Percentiles rank a stretch among this genome's conserved stretches.
Conservation (phyloP, 306 rosid genomes). For the Biancaea sappan region DNA sequence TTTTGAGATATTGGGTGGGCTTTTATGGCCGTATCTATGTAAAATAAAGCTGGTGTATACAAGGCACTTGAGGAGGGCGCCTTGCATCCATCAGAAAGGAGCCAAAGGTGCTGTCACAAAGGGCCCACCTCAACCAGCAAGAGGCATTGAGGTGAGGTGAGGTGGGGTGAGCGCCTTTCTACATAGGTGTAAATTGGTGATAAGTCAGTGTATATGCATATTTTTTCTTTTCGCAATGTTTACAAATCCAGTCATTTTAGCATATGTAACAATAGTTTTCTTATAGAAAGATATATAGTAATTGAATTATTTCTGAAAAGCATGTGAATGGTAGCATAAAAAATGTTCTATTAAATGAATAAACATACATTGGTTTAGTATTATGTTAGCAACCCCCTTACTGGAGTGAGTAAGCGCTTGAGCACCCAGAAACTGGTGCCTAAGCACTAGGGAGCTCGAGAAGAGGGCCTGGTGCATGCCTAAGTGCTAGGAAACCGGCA, state of each 20-base stretch:
- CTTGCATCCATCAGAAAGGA: background rate
- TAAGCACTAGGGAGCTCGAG: too few species aligned
- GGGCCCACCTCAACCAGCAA: background rate
- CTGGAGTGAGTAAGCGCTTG: too few species aligned
- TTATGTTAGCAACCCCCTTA: too few species aligned
- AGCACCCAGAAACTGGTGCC: too few species aligned
- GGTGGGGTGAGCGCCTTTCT: too few species aligned
- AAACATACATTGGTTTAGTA: background rate
- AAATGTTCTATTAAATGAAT: background rate
- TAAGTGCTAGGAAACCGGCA: too few species aligned
- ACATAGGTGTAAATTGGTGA: background rate
- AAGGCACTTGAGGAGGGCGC: background rate
- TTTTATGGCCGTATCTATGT: too few species aligned
- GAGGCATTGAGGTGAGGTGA: background rate
- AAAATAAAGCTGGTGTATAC: background rate
- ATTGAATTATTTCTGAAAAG: background rate
- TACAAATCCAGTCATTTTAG: background rate
- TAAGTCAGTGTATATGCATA: background rate
- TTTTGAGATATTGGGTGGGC: too few species aligned
- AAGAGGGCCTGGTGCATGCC: too few species aligned
- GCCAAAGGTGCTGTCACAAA: too few species aligned
- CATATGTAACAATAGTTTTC: background rate
- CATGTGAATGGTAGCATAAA: background rate
- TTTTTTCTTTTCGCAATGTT: background rate
- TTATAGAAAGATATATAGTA: background rate